Percentiles rank a stretch among this genome's conserved stretches.
These are phyloP conservation scores for Eimeria sp. DNA, from an alignment of 169 alveolate species.

Conservation along the genomic window DNA sequence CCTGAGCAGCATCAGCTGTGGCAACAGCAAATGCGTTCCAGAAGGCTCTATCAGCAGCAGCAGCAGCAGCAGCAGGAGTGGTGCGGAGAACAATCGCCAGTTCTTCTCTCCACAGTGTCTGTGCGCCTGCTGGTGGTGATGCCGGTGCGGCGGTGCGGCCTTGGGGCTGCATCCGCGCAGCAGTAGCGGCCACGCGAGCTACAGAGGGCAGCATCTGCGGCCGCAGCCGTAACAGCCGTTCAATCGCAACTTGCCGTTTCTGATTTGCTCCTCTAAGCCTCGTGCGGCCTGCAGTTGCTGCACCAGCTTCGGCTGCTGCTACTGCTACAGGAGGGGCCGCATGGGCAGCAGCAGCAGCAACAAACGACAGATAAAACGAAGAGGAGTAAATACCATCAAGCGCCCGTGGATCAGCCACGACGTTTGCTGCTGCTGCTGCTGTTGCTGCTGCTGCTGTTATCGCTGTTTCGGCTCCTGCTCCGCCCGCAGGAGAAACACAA, in stretches of 20 bases:
- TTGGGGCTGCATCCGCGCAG: constrained; percentile 67
- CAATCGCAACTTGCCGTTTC: constrained; percentile 64
- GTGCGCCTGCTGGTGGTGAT: neutral
- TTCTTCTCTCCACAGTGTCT: constrained; percentile 63
- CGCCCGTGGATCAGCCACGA: constrained; percentile 28
- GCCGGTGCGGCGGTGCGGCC: constrained; percentile 4
- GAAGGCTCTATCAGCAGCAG: constrained; percentile 66
- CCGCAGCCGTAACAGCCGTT: constrained; percentile 47
- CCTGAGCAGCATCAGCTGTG: constrained; percentile 50
- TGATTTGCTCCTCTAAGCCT: constrained; percentile 52
- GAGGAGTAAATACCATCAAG: constrained; percentile 36
- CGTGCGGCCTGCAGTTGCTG: constrained; percentile 20
- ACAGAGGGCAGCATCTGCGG: constrained; percentile 47
- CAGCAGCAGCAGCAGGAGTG: constrained; percentile 72
- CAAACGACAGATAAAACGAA: constrained; percentile 47
- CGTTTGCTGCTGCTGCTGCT: constrained; percentile 72
- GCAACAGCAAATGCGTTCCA: constrained; percentile 60
- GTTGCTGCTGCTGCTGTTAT: constrained; percentile 52
- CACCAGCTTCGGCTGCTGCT: constrained; percentile 64
- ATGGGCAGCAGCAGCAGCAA: constrained; percentile 73
- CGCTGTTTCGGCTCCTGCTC: neutral
- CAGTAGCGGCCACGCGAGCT: constrained; percentile 69
- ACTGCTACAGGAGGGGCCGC: constrained; percentile 62
- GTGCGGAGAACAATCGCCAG: constrained; percentile 4
- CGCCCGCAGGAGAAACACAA: neutral